Base-by-base conservation (phyloP, 106 monocot species). In the Dendrobium catenatum region DNA sequence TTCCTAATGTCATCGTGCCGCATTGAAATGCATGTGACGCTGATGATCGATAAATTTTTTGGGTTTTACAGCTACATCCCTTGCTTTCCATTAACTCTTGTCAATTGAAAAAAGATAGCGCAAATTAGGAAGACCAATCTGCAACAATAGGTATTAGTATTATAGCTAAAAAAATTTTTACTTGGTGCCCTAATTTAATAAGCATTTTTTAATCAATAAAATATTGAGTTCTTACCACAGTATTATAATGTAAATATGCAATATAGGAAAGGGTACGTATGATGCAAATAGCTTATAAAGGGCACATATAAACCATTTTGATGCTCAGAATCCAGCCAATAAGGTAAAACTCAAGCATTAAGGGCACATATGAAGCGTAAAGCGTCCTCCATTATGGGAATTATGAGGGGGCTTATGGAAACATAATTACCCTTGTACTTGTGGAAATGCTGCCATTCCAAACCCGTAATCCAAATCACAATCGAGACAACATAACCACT, bases 121-220 rank as follows among this genome's bases (percentile, higher is more conserved):
- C 81, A 83, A 79, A 89, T 97, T 97, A 19, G 92, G 94, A 78
- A 94, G 97, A 76, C 97, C 97, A 77, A 97, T 89, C 97, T 97
- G 91, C 84, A 91, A 22, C 20, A 82, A 86, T n/a, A 74, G 42
- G 76, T 18, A 1, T 68, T 33, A 37, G 37, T 70, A 33, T 37
- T 70, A 70, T 70, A 70, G 37, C 70, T 10, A 1, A 37, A 70
- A 1, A 70, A 33, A 26, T 6, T 56, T 19, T 16, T 16, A 16
- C 6, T 11, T 56, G 19, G 56, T 11, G 16, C 16, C 4, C 61
- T 64, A 5, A 64, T 64, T 64, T 22, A 24, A 24, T 9, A 59
- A 64, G 24, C n/a, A 64, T 22, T 7, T 64, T 55, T 83, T 18
- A 83, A 76, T 37, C 16, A 13, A 33, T 11, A 70, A 70, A 13